These are phyloP conservation scores for Tylopilus sp. DNA, from an alignment of 768 basidiomycete species.

Conservation along the genomic window DNA sequence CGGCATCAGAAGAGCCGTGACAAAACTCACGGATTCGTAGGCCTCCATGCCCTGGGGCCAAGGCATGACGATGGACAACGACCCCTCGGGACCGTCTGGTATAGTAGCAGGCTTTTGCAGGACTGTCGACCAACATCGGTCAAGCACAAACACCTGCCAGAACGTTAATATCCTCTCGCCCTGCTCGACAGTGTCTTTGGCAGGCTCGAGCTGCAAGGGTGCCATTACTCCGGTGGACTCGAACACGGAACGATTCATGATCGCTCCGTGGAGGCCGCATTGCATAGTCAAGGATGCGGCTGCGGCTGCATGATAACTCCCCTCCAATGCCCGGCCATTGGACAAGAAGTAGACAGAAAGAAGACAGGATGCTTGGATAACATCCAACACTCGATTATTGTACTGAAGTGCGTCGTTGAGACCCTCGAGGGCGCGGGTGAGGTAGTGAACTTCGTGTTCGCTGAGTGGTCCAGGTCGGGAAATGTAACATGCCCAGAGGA, in stretches of 20 bases:
- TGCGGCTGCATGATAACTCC: slow-evolving; percentile 71
- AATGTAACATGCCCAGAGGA: slow-evolving; percentile 79
- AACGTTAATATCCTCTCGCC: slow-evolving; percentile 74
- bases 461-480: slow-evolving; percentile 68
- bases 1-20: slow-evolving; percentile 4
- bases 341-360: slow-evolving; percentile 73
- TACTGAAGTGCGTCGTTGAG: slow-evolving; percentile 61
- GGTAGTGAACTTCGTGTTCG: slow-evolving; percentile 71
- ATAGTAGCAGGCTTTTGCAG: slow-evolving; percentile 66
- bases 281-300: slow-evolving; percentile 73
- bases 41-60: slow-evolving; percentile 76
- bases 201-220: slow-evolving; percentile 50
- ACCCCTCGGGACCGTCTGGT: slow-evolving; percentile 56
- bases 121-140: slow-evolving; percentile 77
- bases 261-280: slow-evolving; percentile 58
- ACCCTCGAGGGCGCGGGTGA: slow-evolving; percentile 57
- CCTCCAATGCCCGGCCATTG: slow-evolving; percentile 75
- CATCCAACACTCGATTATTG: slow-evolving; percentile 56
- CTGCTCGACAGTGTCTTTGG: slow-evolving; percentile 56
- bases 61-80: slow-evolving; percentile 62
- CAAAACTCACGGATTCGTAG: slow-evolving; percentile 62
- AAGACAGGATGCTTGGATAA: slow-evolving; percentile 74
- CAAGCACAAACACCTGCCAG: slow-evolving; percentile 81
- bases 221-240: slow-evolving; percentile 34
- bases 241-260: slow-evolving; percentile 31